A percentile compares a stretch with the other conserved stretches of the same genome.
These are phyloP conservation scores for Alternaria angustiovoidea DNA, from an alignment of 2,329 filamentous ascomycete species.

Conservation along the genomic window DNA sequence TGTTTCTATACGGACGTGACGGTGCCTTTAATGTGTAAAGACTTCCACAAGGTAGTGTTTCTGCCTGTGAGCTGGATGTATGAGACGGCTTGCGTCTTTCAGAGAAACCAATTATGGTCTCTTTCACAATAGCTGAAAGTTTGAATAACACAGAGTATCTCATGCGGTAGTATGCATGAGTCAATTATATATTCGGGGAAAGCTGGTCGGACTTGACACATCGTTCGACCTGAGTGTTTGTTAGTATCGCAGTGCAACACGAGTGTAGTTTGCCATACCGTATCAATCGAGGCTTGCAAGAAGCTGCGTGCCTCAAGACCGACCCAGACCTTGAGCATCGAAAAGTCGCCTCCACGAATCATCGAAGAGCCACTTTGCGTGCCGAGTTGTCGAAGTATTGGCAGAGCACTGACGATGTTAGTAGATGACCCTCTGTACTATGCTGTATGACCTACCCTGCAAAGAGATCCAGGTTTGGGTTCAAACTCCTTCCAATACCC, in stretches of 20 bases:
- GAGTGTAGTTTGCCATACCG: constrained; percentile 64
- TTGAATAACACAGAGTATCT: not conserved
- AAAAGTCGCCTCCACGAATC: constrained; percentile 59
- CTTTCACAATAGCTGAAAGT: not conserved
- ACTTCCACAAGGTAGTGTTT: not conserved
- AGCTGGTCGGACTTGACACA: constrained; percentile 92
- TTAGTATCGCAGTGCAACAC: constrained; percentile 10
- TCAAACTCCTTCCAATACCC: constrained; percentile 86
- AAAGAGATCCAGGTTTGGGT: constrained; percentile 88
- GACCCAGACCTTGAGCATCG: constrained; percentile 89
- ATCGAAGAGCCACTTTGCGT: constrained; percentile 72
- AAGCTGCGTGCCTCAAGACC: constrained; percentile 89
- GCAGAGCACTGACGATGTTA: constrained; percentile 71
- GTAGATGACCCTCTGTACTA: not conserved
- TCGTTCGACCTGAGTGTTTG: constrained; percentile 70
- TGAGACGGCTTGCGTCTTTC: not conserved
- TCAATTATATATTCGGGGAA: constrained; percentile 78
- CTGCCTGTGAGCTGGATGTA: not conserved
- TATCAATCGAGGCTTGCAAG: constrained; percentile 88
- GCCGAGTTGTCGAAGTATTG: constrained; percentile 87
- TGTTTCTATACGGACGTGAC: not conserved
- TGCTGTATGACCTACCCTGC: constrained; percentile 62
- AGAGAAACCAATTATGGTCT: not conserved
- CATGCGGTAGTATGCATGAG: not conserved
- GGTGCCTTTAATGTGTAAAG: not conserved